Conservation (phyloP, 2,329 filamentous ascomycete species). For the Aspergillus cejpii region DNA sequence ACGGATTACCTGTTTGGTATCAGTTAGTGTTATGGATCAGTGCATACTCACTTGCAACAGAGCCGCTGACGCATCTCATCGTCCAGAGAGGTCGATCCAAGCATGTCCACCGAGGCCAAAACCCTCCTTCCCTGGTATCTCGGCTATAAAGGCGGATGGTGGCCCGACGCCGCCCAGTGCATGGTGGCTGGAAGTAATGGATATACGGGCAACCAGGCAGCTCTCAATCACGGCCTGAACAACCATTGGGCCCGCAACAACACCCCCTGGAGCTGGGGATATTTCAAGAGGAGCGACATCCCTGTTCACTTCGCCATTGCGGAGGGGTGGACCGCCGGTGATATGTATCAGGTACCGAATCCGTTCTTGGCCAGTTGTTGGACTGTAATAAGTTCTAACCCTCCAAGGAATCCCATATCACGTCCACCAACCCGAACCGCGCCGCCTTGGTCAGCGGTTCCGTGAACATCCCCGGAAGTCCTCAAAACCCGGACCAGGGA, state of each 20-base stretch:
- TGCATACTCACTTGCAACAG: background rate
- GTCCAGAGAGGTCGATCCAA: slow-evolving; percentile 33
- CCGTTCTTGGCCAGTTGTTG: no score
- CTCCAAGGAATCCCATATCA: slow-evolving; percentile 44
- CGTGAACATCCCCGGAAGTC: slow-evolving; percentile 47
- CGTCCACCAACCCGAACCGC: slow-evolving; percentile 49
- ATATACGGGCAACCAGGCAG: slow-evolving; percentile 48
- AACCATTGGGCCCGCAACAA: slow-evolving; percentile 51
- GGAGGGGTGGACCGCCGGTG: slow-evolving; percentile 49
- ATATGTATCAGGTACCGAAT: slow-evolving; percentile 48
- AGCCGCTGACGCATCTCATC: background rate
- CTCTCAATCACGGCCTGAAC: slow-evolving; percentile 48
- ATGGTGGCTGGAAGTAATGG: slow-evolving; percentile 49
- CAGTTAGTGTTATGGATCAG: slow-evolving; percentile 35
- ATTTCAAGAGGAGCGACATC: slow-evolving; percentile 48
- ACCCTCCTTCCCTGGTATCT: slow-evolving; percentile 50
- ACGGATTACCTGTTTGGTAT: slow-evolving; percentile 43
- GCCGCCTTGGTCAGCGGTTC: slow-evolving; percentile 48
- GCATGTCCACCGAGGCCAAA: slow-evolving; percentile 38
- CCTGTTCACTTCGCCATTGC: slow-evolving; percentile 51
- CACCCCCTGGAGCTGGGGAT: slow-evolving; percentile 49
- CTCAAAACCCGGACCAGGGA: slow-evolving; percentile 39
- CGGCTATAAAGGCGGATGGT: slow-evolving; percentile 49
- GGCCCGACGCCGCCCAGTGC: slow-evolving; percentile 49
- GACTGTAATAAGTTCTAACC: slow-evolving; percentile 1